Evolutionary conservation across 2,329 filamentous ascomycete genomes (phyloP).

Genomic region (Xylariaceae sp.): DNA sequence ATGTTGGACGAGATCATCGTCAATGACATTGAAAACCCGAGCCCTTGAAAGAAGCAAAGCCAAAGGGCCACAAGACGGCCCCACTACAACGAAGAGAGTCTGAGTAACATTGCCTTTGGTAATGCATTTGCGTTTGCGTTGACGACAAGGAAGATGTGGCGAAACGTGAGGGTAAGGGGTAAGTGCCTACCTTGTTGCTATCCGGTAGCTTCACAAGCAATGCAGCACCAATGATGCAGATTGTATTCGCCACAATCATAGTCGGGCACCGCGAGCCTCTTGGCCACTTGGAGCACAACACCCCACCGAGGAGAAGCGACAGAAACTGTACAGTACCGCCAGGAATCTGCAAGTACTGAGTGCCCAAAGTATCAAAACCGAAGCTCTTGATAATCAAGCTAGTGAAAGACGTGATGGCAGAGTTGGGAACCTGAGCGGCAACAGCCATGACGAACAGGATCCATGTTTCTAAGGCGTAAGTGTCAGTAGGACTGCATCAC

Average conservation of each 20-base stretch:
- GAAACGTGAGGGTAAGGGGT: background rate
- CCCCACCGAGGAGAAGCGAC: conserved; percentile 47
- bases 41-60: conserved; percentile 38
- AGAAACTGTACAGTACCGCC: conserved; percentile 55
- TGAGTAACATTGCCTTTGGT: background rate
- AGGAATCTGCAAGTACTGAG: conserved; percentile 57
- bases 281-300: conserved; percentile 49
- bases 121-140: background rate
- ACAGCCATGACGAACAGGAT: conserved; percentile 50
- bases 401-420: conserved; percentile 47
- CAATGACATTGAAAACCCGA: conserved; percentile 31
- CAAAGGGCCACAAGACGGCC: conserved; percentile 53
- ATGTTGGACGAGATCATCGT: conserved; percentile 32
- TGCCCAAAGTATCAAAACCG: conserved; percentile 43
- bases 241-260: conserved; percentile 52
- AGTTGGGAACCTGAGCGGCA: conserved; percentile 53
- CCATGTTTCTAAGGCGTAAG: conserved; percentile 41
- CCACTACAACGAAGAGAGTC: conserved; percentile 34
- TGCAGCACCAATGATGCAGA: conserved; percentile 51
- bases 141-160: background rate
- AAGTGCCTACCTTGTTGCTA: conserved; percentile 38
- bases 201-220: conserved; percentile 49
- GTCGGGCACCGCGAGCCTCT: conserved; percentile 46
- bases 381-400: conserved; percentile 26
- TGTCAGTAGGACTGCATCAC: background rate